Evolutionary conservation across 768 basidiomycete genomes (phyloP), one percentile per base, ranked within the genome.

Genomic region (Lactarius akahatsu): DNA sequence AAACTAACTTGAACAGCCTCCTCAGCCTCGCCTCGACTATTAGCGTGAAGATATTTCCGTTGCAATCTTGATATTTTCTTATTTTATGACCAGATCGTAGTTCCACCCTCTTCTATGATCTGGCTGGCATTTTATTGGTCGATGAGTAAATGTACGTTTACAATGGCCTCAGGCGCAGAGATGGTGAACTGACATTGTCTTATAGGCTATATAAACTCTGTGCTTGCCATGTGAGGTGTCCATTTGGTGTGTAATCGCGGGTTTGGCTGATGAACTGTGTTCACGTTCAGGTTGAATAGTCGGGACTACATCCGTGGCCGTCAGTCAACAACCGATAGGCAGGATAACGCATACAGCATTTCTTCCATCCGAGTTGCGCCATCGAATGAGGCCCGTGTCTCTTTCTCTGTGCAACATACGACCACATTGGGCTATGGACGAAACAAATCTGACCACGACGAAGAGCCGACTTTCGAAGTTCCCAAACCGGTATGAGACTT

Each of bases 81-180:
- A 28, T 34, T 5, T 20, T 16, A 30, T 23, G 2, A 30, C 20
- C 45, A 72, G 72, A 72, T 72, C 47, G 54, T 63, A 10, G 62
- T 67, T 1, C 80, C 80, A 79, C 83, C 82, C 11, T 77, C 77
- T 38, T 80, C 80, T 68, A 81, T 80, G 70, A 70, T 82, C 5
- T 83, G 80, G 79, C 70, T 82, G 57, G 80, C 79, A 11, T 81
- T 83, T 67, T 83, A 83, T 72, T 85, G 82, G 82, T 67, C 81
- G 28, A 73, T 81, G 56, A 81, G 81, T 34, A 85, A 82, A 78
- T 82, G 83, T 83, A 63, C 66, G 80, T 69, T 23, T 3, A 28
- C 16, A 18, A 11, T 40, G 8, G 34, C 50, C 9, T 26, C 23
- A 18, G 13, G 20, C 15, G n/a, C 36, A n/a, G 15, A 15, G 23